Percentiles rank a stretch among this genome's conserved stretches.
Evolutionary conservation across 108 stramenopile genomes (phyloP).

Genomic region (Discostella pseudostelligera): DNA sequence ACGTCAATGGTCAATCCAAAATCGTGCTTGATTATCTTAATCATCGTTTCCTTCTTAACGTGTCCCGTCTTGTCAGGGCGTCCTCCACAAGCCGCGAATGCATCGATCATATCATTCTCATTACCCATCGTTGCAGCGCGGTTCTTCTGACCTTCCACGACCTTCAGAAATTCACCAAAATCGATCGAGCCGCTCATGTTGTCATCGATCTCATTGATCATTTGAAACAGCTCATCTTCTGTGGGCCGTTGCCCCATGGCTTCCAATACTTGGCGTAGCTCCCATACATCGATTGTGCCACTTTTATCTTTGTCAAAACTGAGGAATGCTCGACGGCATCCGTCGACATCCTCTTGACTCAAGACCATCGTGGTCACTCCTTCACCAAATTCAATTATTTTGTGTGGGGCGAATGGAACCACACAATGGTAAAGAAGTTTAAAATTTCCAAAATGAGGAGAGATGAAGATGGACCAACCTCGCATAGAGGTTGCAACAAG

Average conservation of each 20-base stretch:
- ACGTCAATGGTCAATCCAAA: conserved; percentile 87
- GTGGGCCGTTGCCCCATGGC: conserved; percentile 92
- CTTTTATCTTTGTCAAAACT: conserved; percentile 86
- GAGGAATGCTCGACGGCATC: conserved; percentile 84
- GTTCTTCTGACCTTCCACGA: conserved; percentile 90
- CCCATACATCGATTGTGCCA: conserved; percentile 90
- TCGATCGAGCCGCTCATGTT: conserved; percentile 90
- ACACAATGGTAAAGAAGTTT: no score
- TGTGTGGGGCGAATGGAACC: not conserved
- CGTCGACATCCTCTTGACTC: conserved; percentile 52
- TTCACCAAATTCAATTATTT: not conserved
- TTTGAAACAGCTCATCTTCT: conserved; percentile 91
- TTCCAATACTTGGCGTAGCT: conserved; percentile 80
- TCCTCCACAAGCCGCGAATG: conserved; percentile 90
- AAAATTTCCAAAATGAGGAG: no score
- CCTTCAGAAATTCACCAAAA: conserved; percentile 90
- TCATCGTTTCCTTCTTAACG: conserved; percentile 68
- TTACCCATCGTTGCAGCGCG: conserved; percentile 78
- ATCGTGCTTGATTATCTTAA: conserved; percentile 84
- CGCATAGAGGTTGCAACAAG: no score
- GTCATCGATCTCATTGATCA: conserved; percentile 84
- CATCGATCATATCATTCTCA: conserved; percentile 90
- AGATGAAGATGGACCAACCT: no score
- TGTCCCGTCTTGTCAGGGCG: conserved; percentile 59
- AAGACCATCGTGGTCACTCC: conserved; percentile 30